Evolutionary conservation across 2,329 filamentous ascomycete species (phyloP).

Genomic region (Fusarium oxysporum): DNA sequence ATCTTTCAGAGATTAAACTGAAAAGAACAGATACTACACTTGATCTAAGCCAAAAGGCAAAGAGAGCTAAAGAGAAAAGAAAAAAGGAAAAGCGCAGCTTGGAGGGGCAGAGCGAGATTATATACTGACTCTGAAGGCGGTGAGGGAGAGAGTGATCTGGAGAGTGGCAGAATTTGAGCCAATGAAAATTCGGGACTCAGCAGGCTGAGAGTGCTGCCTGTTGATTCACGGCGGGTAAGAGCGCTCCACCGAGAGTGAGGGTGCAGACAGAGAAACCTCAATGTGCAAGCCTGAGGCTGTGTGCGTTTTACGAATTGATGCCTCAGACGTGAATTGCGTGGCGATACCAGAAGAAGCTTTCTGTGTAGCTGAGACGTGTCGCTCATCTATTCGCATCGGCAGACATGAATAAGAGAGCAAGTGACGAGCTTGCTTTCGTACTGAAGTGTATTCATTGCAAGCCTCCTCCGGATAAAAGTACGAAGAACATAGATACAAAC

Average conservation of each 20-base stretch:
- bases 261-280: neutral
- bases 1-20: constrained; percentile 96
- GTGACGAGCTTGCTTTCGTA: neutral
- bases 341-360: neutral
- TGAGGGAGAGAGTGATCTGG: constrained; percentile 11
- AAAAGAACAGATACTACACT: constrained; percentile 98
- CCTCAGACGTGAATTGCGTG: neutral
- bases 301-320: neutral
- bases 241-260: neutral
- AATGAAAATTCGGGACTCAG: neutral
- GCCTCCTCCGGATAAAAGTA: neutral
- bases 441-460: neutral
- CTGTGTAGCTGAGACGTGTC: neutral
- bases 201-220: constrained; percentile 28
- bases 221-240: neutral
- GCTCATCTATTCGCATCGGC: too few relatives aligned
- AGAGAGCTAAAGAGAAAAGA: constrained; percentile 57
- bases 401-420: neutral
- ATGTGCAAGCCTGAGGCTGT: constrained; percentile 3
- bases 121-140: constrained; percentile 36
- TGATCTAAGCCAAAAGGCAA: constrained; percentile 83
- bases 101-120: constrained; percentile 19
- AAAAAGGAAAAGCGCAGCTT: constrained; percentile 39
- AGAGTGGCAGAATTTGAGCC: constrained; percentile 21
- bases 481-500: neutral